These are phyloP conservation scores for Pichia sp. DNA, from an alignment of 1,139 yeast species.

Conservation along the genomic window DNA sequence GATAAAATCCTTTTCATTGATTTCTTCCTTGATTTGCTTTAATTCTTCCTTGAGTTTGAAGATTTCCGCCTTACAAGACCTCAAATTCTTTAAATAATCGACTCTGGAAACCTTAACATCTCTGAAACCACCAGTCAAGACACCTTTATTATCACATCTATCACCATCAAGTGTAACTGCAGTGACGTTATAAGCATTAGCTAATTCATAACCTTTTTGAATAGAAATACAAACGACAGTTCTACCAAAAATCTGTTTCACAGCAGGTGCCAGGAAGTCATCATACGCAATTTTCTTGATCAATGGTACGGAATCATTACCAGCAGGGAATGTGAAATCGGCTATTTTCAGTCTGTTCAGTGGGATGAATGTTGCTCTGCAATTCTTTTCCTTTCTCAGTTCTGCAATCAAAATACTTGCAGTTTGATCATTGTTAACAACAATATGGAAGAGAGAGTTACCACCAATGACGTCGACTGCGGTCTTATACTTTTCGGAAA, in stretches of 20 bases:
- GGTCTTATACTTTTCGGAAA: constrained; percentile 77
- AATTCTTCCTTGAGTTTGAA: constrained; percentile 37
- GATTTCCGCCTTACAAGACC: constrained; percentile 48
- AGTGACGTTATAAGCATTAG: constrained; percentile 59
- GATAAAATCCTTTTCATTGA: constrained; percentile 45
- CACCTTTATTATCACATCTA: constrained; percentile 79
- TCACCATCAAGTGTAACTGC: constrained; percentile 95
- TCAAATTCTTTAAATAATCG: constrained; percentile 61
- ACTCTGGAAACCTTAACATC: constrained; percentile 68
- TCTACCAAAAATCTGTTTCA: constrained; percentile 77
- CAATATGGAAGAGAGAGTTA: constrained; percentile 78
- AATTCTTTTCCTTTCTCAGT: constrained; percentile 64
- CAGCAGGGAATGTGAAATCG: constrained; percentile 50
- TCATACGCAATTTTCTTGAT: constrained; percentile 68
- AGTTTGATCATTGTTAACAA: constrained; percentile 85
- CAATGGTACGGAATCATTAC: constrained; percentile 66
- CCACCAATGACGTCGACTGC: constrained; percentile 94
- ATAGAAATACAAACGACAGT: constrained; percentile 76
- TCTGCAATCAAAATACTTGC: constrained; percentile 81
- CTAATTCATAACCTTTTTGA: constrained; percentile 65
- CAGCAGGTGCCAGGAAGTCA: constrained; percentile 56
- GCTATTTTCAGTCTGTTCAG: constrained; percentile 60
- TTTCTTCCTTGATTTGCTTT: constrained; percentile 41
- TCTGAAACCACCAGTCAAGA: constrained; percentile 85
- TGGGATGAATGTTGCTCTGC: constrained; percentile 91